Evolutionary conservation across 1,284 basidiomycete species (phyloP).

Genomic region (Sanghuangporus baumii): DNA sequence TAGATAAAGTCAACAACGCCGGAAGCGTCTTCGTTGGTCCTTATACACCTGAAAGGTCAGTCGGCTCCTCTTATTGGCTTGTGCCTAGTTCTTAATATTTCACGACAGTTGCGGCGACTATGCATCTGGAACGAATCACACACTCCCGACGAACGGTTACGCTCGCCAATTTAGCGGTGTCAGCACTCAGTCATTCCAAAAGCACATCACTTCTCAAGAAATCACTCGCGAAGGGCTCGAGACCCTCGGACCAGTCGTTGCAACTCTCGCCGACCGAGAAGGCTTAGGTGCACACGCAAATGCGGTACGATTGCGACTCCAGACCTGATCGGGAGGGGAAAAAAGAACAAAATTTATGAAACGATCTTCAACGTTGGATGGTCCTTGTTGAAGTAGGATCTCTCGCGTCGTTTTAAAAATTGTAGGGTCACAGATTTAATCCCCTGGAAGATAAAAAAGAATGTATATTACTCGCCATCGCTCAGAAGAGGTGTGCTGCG

Average conservation of each 20-base stretch:
- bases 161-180: constrained; percentile 98
- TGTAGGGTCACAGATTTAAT: not conserved
- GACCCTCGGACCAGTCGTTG: constrained; percentile 84
- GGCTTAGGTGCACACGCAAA: constrained; percentile 94
- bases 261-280: constrained; percentile 90
- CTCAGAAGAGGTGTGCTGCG: not conserved
- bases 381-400: not conserved
- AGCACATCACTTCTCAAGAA: constrained; percentile 96
- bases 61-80: constrained; percentile 2
- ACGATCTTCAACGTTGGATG: not conserved
- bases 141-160: constrained; percentile 91
- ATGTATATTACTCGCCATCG: constrained; percentile 11
- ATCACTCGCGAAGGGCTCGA: constrained; percentile 77
- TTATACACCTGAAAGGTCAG: constrained; percentile 88
- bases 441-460: not conserved
- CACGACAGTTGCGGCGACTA: constrained; percentile 88
- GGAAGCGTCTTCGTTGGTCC: constrained; percentile 96
- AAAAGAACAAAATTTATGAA: not conserved
- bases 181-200: constrained; percentile 96
- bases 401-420: not conserved
- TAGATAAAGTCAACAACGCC: constrained; percentile 78
- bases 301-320: constrained; percentile 70
- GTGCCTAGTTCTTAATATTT: constrained; percentile 7
- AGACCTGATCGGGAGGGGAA: constrained; percentile 19
- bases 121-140: constrained; percentile 98